Conservation (phyloP, 305 asterid species). For the Fraxinus floribunda region DNA sequence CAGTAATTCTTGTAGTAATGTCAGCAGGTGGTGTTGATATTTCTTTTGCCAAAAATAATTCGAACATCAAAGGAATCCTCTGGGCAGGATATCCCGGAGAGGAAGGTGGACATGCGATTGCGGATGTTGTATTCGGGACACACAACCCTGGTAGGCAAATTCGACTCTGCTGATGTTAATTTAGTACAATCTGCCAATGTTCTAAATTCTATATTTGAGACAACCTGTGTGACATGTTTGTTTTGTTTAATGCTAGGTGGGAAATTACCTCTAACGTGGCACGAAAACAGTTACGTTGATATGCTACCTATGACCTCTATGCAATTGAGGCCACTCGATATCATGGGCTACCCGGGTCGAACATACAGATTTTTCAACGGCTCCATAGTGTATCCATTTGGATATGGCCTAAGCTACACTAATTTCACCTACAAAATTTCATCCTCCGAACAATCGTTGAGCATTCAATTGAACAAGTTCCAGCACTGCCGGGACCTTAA, state of each 20-base stretch:
- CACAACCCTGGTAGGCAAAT: conserved; percentile 34
- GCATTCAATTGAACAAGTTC: conserved; percentile 17
- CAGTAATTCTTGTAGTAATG: conserved; percentile 36
- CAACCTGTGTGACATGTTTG: neutral
- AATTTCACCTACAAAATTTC: conserved; percentile 22
- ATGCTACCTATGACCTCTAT: conserved; percentile 41
- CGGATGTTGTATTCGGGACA: conserved; percentile 42
- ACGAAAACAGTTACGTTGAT: conserved; percentile 21
- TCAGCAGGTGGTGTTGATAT: conserved; percentile 42
- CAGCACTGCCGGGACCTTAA: conserved; percentile 32
- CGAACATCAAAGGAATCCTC: conserved; percentile 26
- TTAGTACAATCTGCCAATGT: neutral
- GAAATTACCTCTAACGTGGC: conserved; percentile 44
- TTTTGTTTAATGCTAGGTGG: conserved; percentile 27
- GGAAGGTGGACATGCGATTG: conserved; percentile 45
- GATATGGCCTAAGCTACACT: conserved; percentile 44
- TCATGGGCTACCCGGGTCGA: conserved; percentile 37
- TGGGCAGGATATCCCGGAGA: conserved; percentile 55
- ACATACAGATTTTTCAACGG: conserved; percentile 43
- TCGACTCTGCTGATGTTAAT: neutral
- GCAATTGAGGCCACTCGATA: conserved; percentile 29
- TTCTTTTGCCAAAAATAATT: conserved; percentile 31
- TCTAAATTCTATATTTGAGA: neutral
- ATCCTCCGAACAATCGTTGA: neutral
- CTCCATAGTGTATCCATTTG: conserved; percentile 32